Evolutionary conservation across 768 basidiomycete genomes (phyloP), one percentile per base, ranked within the genome.

Genomic region (Hygrophorus pudorinus): DNA sequence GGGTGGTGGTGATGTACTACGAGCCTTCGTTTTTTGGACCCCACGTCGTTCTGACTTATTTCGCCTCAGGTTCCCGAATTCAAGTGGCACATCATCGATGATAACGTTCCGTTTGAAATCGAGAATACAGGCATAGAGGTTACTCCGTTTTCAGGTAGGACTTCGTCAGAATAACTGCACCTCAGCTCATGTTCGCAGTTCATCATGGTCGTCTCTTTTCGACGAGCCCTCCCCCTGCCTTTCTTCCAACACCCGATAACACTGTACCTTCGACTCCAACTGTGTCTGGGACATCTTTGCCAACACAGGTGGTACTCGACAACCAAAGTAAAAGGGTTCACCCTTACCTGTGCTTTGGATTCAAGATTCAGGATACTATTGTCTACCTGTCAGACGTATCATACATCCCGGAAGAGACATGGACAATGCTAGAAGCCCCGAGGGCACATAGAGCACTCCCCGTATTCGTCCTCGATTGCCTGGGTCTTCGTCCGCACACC

Each of bases 351-450:
- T 81, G 75, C 54, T 72, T 81, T 53, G 85, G 81, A 21, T 87
- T 87, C 65, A 70, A 75, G 54, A 67, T 86, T 37, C 73, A 81
- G 53, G 65, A 81, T 29, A 62, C 72, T 24, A 61, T 93, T 37
- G 66, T 78, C 11, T 93, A 93, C 64, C 70, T 94, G 47, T 82
- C 84, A 20, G 92, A 96, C 59, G 85, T 82, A 33, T 87, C 84
- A 7, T 63, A 74, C 52, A 85, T 94, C 44, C 89, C 91, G 1
- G 76, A 83, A 6, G 70, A 75, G 29, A 73, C 78, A 32, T 88
- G 85, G 85, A 54, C 59, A 14, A 53, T 78, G 41, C 61, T 81
- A 41, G 54, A 59, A 42, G 52, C 54, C 13, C 48, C 50, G 38
- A 49, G 45, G 40, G 53, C 50, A 21, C 46, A 51, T 34, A 46